Conservation (phyloP, 108 stramenopile species). For the Bacterosira constricta region DNA sequence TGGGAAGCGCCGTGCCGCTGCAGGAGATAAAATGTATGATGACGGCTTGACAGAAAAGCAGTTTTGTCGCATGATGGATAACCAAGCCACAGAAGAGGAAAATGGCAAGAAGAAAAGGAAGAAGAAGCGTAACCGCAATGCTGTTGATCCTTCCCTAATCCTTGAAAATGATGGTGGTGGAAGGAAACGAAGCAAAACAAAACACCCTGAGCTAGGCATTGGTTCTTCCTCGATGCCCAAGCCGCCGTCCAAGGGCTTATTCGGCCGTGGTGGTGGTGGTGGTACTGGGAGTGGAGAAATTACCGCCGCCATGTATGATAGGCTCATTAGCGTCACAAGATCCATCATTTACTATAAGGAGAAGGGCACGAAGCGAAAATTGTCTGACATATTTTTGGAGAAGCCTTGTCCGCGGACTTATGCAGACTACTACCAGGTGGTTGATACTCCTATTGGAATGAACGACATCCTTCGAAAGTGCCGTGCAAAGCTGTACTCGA, state of each 20-base stretch:
- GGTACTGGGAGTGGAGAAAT: constrained; percentile 31
- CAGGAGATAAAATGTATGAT: constrained; percentile 71
- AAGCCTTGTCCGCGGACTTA: constrained; percentile 84
- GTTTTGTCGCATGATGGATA: constrained; percentile 89
- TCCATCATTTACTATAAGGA: constrained; percentile 82
- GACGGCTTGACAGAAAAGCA: constrained; percentile 95
- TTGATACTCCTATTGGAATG: constrained; percentile 86
- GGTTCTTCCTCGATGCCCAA: too few relatives aligned
- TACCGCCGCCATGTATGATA: constrained; percentile 73
- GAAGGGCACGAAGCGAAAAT: constrained; percentile 72
- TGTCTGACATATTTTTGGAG: constrained; percentile 86
- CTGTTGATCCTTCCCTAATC: constrained; percentile 47
- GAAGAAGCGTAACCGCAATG: constrained; percentile 48
- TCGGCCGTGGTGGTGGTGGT: too few relatives aligned
- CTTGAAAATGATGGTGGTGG: constrained; percentile 21
- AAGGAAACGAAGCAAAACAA: constrained; percentile 34
- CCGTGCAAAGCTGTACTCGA: constrained; percentile 67
- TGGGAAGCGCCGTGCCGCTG: constrained; percentile 73
- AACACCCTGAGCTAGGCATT: constrained; percentile 11
- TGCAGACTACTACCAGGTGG: constrained; percentile 84
- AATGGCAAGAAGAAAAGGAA: constrained; percentile 48
- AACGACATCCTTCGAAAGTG: constrained; percentile 87
- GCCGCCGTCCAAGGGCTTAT: too few relatives aligned
- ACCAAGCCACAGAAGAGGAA: constrained; percentile 65
- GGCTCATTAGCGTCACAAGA: constrained; percentile 75